Evolutionary conservation across 805 yeast genomes (phyloP).

Genomic region (Metschnikowia anglica): DNA sequence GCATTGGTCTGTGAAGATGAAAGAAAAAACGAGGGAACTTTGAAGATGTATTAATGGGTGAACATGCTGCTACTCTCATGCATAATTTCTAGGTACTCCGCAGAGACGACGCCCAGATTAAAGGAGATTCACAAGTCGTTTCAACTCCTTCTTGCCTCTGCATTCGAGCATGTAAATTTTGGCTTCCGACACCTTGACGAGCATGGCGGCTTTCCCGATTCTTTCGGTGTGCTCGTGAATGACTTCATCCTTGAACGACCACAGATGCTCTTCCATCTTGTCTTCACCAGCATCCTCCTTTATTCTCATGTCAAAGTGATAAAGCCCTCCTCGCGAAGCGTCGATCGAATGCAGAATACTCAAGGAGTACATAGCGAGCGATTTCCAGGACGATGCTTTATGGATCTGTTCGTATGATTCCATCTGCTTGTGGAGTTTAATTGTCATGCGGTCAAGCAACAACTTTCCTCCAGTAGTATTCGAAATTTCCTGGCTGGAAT

Average conservation of each 20-base stretch:
- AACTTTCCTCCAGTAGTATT: conserved; percentile 11
- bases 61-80: too few relatives aligned
- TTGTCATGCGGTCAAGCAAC: conserved; percentile 32
- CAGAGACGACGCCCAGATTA: neutral
- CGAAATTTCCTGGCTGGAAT: neutral
- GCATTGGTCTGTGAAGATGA: too few relatives aligned
- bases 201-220: conserved; percentile 45
- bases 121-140: conserved; percentile 20
- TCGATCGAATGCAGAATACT: conserved; percentile 28
- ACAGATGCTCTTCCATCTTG: conserved; percentile 21
- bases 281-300: conserved; percentile 13
- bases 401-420: conserved; percentile 29
- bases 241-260: conserved; percentile 35
- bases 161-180: conserved; percentile 45
- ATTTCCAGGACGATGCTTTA: conserved; percentile 44
- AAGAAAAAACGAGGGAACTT: too few relatives aligned
- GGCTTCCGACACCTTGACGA: conserved; percentile 31
- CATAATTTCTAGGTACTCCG: neutral
- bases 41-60: too few relatives aligned
- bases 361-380: conserved; percentile 40
- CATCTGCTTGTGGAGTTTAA: conserved; percentile 39
- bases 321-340: conserved; percentile 26
- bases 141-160: conserved; percentile 43
- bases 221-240: conserved; percentile 31
- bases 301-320: conserved; percentile 29